Conservation (phyloP, 352 stramenopile genomes). For the Phytophthora cryptogea region DNA sequence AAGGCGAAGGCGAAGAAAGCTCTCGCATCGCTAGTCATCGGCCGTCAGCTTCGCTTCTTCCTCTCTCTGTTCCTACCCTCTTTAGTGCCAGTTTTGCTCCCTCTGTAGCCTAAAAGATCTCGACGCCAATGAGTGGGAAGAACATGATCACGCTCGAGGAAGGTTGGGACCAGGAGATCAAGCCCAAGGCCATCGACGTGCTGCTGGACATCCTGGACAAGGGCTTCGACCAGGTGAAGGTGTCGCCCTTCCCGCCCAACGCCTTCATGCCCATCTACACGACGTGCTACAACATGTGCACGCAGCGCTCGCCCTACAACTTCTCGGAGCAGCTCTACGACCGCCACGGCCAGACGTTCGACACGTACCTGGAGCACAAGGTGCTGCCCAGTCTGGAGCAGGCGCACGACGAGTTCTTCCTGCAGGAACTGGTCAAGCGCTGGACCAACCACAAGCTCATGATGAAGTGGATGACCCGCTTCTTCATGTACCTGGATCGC, state of each 20-base stretch:
- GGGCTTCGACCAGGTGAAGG: slow-evolving; percentile 83
- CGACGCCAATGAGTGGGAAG: slow-evolving; percentile 66
- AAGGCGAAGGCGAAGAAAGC: neutral
- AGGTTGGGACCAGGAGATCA: slow-evolving; percentile 89
- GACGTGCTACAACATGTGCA: slow-evolving; percentile 99
- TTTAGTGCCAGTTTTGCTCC: neutral
- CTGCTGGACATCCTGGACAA: slow-evolving; percentile 86
- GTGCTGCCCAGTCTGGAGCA: slow-evolving; percentile 89
- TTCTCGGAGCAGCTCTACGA: slow-evolving; percentile 99
- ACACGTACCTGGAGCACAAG: slow-evolving; percentile 89
- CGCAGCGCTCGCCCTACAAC: slow-evolving; percentile 98
- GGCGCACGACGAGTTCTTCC: slow-evolving; percentile 94
- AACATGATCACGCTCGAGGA: slow-evolving; percentile 86
- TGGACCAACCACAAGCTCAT: slow-evolving; percentile 99
- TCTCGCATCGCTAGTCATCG: neutral
- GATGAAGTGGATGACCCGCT: slow-evolving; percentile 99
- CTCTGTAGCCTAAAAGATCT: slow-evolving; percentile 9
- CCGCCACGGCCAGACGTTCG: slow-evolving; percentile 93
- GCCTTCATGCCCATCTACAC: slow-evolving; percentile 92
- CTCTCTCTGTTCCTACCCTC: neutral
- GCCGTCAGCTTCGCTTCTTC: neutral
- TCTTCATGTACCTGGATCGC: slow-evolving; percentile 99
- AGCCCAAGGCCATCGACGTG: slow-evolving; percentile 89
- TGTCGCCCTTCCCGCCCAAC: slow-evolving; percentile 82
- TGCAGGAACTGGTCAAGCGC: slow-evolving; percentile 96